Evolutionary conservation across 139 green algal genomes (phyloP).

Genomic region (Tetradesmus lagerheimii): DNA sequence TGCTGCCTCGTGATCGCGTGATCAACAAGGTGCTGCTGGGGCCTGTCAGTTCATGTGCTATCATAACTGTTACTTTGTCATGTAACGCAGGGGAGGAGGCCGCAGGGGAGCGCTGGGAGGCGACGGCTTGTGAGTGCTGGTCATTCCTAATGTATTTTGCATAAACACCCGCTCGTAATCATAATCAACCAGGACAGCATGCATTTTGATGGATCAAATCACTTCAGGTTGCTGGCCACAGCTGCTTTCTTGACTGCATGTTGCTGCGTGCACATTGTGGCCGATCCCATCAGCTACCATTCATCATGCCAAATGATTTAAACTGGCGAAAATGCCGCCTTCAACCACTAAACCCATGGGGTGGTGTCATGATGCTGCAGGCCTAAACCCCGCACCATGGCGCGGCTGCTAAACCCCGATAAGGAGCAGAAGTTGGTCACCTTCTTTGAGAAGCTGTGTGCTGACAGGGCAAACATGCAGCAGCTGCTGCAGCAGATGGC

Average conservation of each 20-base stretch:
- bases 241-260: too few species aligned
- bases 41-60: background rate
- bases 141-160: too few species aligned
- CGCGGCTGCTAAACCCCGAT: constrained; percentile 19
- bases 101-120: background rate
- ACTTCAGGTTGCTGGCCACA: too few species aligned
- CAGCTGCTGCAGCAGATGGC: constrained; percentile 14
- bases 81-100: background rate
- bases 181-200: too few species aligned
- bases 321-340: too few species aligned
- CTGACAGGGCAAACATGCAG: constrained; percentile 37
- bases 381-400: constrained; percentile 4
- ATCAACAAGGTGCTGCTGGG: background rate
- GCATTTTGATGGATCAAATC: too few species aligned
- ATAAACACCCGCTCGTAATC: too few species aligned
- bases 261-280: too few species aligned
- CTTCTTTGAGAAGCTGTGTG: constrained; percentile 46
- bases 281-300: too few species aligned
- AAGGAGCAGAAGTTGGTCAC: constrained; percentile 27
- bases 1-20: too few species aligned
- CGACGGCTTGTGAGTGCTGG: constrained; percentile 12
- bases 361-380: constrained; percentile 4
- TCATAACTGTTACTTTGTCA: background rate
- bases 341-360: background rate
- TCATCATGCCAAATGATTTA: too few species aligned